Base-by-base conservation (phyloP, 805 yeast genomes). In the Barnettozyma sucrosica region DNA sequence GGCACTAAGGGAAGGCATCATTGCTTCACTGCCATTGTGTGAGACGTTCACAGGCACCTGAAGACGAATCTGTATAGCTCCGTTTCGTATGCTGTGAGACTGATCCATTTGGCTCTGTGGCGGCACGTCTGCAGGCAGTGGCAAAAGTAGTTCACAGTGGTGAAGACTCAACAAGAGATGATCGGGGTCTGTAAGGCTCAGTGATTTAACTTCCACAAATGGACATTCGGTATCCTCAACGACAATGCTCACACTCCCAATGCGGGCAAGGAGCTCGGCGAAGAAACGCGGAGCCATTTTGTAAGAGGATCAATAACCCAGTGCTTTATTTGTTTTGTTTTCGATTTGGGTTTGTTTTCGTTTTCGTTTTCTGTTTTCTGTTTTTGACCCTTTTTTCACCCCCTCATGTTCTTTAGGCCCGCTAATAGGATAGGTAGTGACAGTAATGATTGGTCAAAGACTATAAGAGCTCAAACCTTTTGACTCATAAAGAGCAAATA, bases 11-110 rank as follows among this genome's bases (percentile, higher is more conserved):
- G 23, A 14, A 18, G 20, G 23, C 20, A 34, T 18, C 37, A 34
- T 34, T 8, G 3, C 23, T 11, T 9, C 18, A 3, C 3, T 18
- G 5, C 14, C 18, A 3, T 34, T 34, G 37, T 34, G 21, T 13
- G 23, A 18, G 23, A 14, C 13, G 18, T 34, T 14, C 8, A 20
- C 23, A 10, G 30, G 14, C 30, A 47, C 34, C 7, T 59, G 56
- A 7, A 57, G 46, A n/a, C 57, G 39, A 26, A 56, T 24, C 3
- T 46, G 36, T 3, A 58, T 20, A 1, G 49, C 38, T 2, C 32
- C 37, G 2, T 32, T 43, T 21, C 39, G 48, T 0, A 28, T 11
- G 4, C 16, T 13, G 16, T 28, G 14, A 13, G n/a, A 28, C 16
- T 28, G 32, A 4, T 13, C 16, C n/a, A 28, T 5, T 28, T 28